A percentile compares a stretch with the other conserved stretches of the same genome.
Evolutionary conservation across 1,284 basidiomycete genomes (phyloP).

Genomic region (Ceratobasidium papillatum): DNA sequence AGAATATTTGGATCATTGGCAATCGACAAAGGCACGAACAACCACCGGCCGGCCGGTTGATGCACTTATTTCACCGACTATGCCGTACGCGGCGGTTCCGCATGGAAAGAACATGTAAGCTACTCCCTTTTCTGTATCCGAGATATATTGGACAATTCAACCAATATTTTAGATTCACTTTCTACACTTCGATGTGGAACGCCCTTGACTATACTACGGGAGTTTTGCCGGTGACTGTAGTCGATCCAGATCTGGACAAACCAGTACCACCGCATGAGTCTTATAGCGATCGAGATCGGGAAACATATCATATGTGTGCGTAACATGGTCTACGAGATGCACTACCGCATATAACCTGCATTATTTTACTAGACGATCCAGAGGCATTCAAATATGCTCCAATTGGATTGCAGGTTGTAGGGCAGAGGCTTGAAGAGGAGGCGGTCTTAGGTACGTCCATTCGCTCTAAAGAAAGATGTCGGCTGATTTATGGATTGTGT

Average conservation of each 20-base stretch:
- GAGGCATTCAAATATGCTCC: conserved; percentile 67
- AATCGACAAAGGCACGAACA: conserved; percentile 58
- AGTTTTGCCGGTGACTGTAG: conserved; percentile 72
- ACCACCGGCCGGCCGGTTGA: conserved; percentile 71
- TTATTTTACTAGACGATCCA: too few species aligned
- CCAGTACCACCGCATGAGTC: conserved; percentile 58
- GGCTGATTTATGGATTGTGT: too few species aligned
- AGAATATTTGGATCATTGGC: conserved; percentile 66
- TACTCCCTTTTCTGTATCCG: background rate
- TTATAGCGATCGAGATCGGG: conserved; percentile 59
- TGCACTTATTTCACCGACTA: conserved; percentile 66
- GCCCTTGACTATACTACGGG: conserved; percentile 71
- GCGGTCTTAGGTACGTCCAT: conserved; percentile 58
- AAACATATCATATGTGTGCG: conserved; percentile 66
- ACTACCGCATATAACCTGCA: too few species aligned
- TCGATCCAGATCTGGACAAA: conserved; percentile 61
- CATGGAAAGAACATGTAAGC: conserved; percentile 55
- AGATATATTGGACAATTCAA: background rate
- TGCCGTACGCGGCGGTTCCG: conserved; percentile 56
- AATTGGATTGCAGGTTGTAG: conserved; percentile 73
- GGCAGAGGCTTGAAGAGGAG: conserved; percentile 76
- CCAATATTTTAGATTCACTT: conserved; percentile 52
- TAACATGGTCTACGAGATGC: too few species aligned
- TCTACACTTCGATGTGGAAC: conserved; percentile 74
- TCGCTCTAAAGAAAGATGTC: background rate